Evolutionary conservation across 2,329 filamentous ascomycete species (phyloP).

Genomic region (Cordyceps cateniannulata): DNA sequence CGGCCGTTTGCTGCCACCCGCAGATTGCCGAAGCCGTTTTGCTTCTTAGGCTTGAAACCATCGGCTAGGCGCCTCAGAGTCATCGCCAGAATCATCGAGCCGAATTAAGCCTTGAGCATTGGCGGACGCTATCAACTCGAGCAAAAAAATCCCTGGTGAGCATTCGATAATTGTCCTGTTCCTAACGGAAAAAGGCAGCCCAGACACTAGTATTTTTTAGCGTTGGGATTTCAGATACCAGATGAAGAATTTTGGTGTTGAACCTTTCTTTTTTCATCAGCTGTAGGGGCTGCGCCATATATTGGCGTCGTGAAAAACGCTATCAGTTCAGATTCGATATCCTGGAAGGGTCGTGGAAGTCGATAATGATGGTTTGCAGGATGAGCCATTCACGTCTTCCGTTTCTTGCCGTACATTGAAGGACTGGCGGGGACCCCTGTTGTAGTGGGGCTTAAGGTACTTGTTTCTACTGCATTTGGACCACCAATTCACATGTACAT

Average conservation of each 20-base stretch:
- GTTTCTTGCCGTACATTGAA: not conserved
- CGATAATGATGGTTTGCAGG: too few species aligned
- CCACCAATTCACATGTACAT: constrained; percentile 2
- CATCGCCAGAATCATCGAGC: not conserved
- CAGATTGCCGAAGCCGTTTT: not conserved
- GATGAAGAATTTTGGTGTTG: too few species aligned
- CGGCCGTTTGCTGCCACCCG: not conserved
- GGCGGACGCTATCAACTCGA: not conserved
- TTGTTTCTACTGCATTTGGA: not conserved
- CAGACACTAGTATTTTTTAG: not conserved
- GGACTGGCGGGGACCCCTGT: not conserved
- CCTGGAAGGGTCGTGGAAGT: too few species aligned
- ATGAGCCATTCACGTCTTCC: not conserved
- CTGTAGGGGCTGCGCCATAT: too few species aligned
- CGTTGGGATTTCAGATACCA: not conserved
- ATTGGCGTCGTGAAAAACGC: too few species aligned
- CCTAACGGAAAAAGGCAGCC: not conserved
- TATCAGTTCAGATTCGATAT: too few species aligned
- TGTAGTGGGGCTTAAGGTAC: not conserved
- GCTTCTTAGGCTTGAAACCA: too few species aligned
- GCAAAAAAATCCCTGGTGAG: not conserved
- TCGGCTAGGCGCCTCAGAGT: too few species aligned
- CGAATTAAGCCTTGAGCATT: not conserved
- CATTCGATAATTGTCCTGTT: not conserved
- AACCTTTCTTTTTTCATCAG: too few species aligned